These are phyloP conservation scores for Russula lepida DNA, from an alignment of 768 basidiomycete species.

Conservation along the genomic window DNA sequence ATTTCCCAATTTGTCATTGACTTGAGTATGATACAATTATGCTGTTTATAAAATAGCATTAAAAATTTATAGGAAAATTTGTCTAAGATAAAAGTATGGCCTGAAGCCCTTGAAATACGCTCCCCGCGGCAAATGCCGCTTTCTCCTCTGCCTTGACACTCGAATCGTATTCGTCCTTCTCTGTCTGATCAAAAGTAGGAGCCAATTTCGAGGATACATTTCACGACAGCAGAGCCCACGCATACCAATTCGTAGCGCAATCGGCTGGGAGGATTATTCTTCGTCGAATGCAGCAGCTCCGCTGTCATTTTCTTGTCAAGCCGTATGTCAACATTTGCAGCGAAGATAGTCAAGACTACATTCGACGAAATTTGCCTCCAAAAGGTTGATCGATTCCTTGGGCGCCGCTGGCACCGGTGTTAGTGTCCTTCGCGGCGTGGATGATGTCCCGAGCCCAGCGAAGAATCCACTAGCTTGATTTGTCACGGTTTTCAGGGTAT, in stretches of 20 bases:
- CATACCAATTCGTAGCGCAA: slow-evolving; percentile 82
- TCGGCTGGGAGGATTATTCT: slow-evolving; percentile 80
- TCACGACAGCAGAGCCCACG: slow-evolving; percentile 33
- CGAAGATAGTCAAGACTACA: slow-evolving; percentile 56
- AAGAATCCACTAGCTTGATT: slow-evolving; percentile 30
- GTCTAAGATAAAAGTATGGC: too few relatives aligned
- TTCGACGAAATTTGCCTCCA: slow-evolving; percentile 39
- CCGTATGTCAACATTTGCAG: slow-evolving; percentile 57
- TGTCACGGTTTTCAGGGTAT: not conserved
- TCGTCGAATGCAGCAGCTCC: slow-evolving; percentile 84
- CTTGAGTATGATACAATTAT: too few relatives aligned
- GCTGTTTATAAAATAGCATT: too few relatives aligned
- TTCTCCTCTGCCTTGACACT: slow-evolving; percentile 60
- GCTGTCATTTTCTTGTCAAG: slow-evolving; percentile 55
- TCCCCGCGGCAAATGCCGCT: slow-evolving; percentile 54
- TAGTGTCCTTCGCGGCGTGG: slow-evolving; percentile 26
- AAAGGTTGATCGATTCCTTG: slow-evolving; percentile 24
- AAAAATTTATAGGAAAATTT: too few relatives aligned
- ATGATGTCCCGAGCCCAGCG: slow-evolving; percentile 27
- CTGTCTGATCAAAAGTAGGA: slow-evolving; percentile 44
- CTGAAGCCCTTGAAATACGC: slow-evolving; percentile 78
- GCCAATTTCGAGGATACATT: not conserved
- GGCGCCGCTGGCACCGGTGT: slow-evolving; percentile 29
- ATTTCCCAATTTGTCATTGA: too few relatives aligned
- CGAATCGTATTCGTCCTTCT: slow-evolving; percentile 70